Evolutionary conservation across 371 early-diverging fungal species (phyloP).

Genomic region (Mortierella sp.): DNA sequence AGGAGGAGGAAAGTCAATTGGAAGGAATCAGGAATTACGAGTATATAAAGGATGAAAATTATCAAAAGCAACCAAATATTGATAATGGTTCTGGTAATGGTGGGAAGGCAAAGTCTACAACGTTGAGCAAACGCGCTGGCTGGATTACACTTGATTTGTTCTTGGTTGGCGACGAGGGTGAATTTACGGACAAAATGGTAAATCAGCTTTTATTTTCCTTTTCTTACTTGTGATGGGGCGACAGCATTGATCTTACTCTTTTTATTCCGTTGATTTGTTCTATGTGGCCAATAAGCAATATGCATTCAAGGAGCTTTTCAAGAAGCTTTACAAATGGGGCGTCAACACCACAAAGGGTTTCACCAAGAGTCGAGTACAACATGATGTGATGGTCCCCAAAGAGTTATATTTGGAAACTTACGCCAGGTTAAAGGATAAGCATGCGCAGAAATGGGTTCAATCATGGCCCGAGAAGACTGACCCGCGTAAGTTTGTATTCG

Average conservation of each 20-base stretch:
- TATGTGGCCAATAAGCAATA: conserved; percentile 61
- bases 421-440: conserved; percentile 71
- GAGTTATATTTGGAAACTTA: conserved; percentile 74
- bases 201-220: conserved; percentile 11
- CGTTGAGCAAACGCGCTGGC: conserved; percentile 21
- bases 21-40: conserved; percentile 4
- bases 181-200: conserved; percentile 66
- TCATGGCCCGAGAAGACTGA: conserved; percentile 87
- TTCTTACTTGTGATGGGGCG: not conserved
- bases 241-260: conserved; percentile 1
- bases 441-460: conserved; percentile 68
- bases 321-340: conserved; percentile 85
- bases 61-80: not conserved
- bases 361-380: conserved; percentile 72
- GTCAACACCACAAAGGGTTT: conserved; percentile 80
- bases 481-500: conserved; percentile 86
- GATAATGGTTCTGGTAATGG: not conserved
- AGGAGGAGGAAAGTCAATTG: not conserved
- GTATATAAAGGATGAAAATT: conserved; percentile 9
- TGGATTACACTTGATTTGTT: conserved; percentile 52
- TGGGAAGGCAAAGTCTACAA: not conserved
- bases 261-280: not conserved
- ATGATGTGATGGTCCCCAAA: conserved; percentile 80
- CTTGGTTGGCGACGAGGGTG: conserved; percentile 51
- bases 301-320: conserved; percentile 73